These are phyloP conservation scores for Fusarium coicis DNA, from an alignment of 2,329 filamentous ascomycete species.

Conservation along the genomic window DNA sequence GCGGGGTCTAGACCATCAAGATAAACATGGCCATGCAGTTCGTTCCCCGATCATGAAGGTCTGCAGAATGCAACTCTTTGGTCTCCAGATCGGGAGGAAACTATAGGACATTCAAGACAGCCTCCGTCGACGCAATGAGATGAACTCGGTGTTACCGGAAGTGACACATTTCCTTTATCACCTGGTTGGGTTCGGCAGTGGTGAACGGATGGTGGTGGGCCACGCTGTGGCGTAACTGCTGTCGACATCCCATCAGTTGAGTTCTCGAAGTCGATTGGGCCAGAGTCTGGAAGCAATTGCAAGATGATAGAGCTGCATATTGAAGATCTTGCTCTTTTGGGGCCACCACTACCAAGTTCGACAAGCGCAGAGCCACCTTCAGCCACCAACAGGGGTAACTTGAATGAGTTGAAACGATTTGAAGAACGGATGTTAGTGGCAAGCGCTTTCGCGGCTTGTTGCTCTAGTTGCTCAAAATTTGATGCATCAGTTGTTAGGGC, in stretches of 20 bases:
- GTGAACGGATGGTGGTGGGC: conserved; percentile 13
- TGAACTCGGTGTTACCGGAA: background rate
- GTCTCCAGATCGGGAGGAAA: conserved; percentile 21
- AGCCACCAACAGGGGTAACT: conserved; percentile 11
- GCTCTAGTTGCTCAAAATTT: background rate
- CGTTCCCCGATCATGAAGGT: conserved; percentile 17
- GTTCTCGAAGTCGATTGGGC: conserved; percentile 5
- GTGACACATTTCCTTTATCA: conserved; percentile 2
- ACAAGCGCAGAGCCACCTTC: background rate
- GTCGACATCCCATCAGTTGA: background rate
- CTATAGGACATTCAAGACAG: background rate
- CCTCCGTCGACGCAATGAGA: background rate
- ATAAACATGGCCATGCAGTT: background rate
- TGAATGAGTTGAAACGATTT: background rate
- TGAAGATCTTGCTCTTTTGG: conserved; percentile 26
- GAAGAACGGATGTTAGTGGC: conserved; percentile 16
- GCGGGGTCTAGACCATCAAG: conserved; percentile 30
- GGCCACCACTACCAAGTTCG: background rate
- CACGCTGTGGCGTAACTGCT: conserved; percentile 17
- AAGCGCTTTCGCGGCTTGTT: conserved; percentile 2
- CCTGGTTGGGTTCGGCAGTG: conserved; percentile 6
- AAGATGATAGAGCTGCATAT: conserved; percentile 13
- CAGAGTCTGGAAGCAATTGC: background rate
- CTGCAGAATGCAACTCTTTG: background rate
- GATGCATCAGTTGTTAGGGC: conserved; percentile 13